Base-by-base conservation (phyloP, 768 basidiomycete genomes). In the Coprinellus aureogranulatus region DNA sequence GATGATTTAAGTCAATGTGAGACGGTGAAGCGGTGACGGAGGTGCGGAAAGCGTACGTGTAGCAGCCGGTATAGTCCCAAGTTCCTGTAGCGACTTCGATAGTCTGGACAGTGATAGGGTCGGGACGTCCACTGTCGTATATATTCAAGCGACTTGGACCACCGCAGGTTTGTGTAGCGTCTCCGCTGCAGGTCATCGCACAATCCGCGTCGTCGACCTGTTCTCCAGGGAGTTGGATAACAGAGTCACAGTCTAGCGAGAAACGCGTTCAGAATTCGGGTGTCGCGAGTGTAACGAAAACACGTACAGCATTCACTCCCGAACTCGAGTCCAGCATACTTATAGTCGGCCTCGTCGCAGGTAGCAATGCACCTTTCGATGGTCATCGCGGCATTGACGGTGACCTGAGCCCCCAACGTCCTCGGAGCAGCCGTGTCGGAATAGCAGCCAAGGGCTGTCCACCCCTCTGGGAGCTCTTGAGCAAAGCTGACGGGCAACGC, bases 241-340 rank as follows among this genome's bases (percentile, higher is more conserved):
- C 71, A 57, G 86, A 81, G 57, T 85, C 85, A 58, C 86, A 88
- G 62, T 86, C 85, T 87, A 62, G 23, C 18, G 23, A 37, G 44
- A 31, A 42, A 27, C 34, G 16, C 31, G 31, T 22, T 39, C 10
- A 22, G 4, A 37, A 55, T 50, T 31, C 3, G n/a, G n/a, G n/a
- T n/a, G 23, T 27, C 16, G 18, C 37, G 22, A 27, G 44, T 48
- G 34, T 3, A 23, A 51, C 34, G 59, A 26, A 25, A 27, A 37
- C 3, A 67, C 73, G 59, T 66, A 78, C 77, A 77, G 67, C 77
- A 78, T 70, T 61, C 63, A 78, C 77, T 80, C 22, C 77, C 80
- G 60, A 83, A 88, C 70, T 89, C 88, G 2, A 85, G 76, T 6
- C 88, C 88, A 12, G 87, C 84, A 57, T 80, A 85, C 55, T 81